Conservation (phyloP, 139 green algal species). For the Astrephomene gubernaculifera region DNA sequence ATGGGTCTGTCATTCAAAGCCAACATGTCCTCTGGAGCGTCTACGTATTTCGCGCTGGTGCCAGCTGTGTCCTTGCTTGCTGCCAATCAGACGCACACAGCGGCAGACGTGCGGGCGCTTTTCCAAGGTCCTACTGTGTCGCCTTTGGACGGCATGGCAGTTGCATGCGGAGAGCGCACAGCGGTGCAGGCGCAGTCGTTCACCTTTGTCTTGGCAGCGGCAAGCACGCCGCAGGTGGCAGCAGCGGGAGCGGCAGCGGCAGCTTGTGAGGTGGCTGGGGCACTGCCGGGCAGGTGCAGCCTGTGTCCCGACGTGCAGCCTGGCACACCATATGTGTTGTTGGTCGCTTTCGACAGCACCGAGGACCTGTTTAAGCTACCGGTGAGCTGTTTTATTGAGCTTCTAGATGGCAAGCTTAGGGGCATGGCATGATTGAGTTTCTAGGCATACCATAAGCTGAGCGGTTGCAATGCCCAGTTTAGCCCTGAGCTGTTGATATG, state of each 20-base stretch:
- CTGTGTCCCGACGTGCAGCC: constrained; percentile 45
- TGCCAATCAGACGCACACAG: background rate
- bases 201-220: constrained; percentile 13
- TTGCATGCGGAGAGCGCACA: constrained; percentile 38
- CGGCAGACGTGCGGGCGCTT: constrained; percentile 14
- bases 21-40: constrained; percentile 17
- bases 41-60: constrained; percentile 5
- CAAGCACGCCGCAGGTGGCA: background rate
- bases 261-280: background rate
- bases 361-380: background rate
- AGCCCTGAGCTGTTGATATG: no score
- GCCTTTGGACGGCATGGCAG: background rate
- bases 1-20: background rate
- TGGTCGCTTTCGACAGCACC: constrained; percentile 27
- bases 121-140: constrained; percentile 1
- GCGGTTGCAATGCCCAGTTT: no score
- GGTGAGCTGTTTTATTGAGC: no score
- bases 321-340: constrained; percentile 12
- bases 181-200: background rate
- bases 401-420: no score
- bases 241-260: background rate
- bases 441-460: no score
- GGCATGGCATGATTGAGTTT: no score
- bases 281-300: constrained; percentile 17
- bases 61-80: background rate